Conservation (phyloP, 2,329 filamentous ascomycete species). For the Clarireedia monteithiana region DNA sequence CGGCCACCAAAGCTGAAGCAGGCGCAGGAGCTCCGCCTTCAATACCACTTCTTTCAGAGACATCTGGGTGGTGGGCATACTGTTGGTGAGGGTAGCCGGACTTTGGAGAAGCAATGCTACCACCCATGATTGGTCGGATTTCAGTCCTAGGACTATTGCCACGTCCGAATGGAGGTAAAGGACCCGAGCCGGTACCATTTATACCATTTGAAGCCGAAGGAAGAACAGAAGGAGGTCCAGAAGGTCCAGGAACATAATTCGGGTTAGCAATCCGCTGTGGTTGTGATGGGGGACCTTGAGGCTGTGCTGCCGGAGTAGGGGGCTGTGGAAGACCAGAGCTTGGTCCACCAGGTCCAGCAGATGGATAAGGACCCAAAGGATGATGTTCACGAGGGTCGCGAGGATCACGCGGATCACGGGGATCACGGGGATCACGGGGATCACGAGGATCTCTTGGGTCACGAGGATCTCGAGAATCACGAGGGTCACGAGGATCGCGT, state of each 20-base stretch:
- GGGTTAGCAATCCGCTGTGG: constrained; percentile 52
- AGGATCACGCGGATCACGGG: constrained; percentile 9
- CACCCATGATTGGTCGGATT: constrained; percentile 73
- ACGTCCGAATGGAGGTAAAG: constrained; percentile 63
- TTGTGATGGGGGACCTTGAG: constrained; percentile 31
- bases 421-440: neutral
- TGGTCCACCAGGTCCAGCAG: constrained; percentile 14
- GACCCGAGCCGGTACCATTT: constrained; percentile 24
- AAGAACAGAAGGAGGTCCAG: constrained; percentile 34
- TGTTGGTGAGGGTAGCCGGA: constrained; percentile 76
- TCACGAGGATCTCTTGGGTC: constrained; percentile 31
- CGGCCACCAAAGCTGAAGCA: constrained; percentile 56
- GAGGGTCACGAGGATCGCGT: neutral
- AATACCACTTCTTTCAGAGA: constrained; percentile 26
- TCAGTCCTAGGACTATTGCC: constrained; percentile 77
- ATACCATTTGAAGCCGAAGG: constrained; percentile 35
- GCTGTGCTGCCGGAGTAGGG: constrained; percentile 38
- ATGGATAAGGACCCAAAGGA: constrained; percentile 25
- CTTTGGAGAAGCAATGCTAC: constrained; percentile 84
- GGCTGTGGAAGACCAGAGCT: constrained; percentile 34
- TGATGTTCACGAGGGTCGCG: constrained; percentile 12
- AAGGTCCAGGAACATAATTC: constrained; percentile 42
- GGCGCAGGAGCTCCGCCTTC: constrained; percentile 59
- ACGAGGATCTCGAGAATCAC: neutral
- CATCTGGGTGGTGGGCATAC: constrained; percentile 67